Conservation (phyloP, 441 rosid species). For the Populus hybrid region DNA sequence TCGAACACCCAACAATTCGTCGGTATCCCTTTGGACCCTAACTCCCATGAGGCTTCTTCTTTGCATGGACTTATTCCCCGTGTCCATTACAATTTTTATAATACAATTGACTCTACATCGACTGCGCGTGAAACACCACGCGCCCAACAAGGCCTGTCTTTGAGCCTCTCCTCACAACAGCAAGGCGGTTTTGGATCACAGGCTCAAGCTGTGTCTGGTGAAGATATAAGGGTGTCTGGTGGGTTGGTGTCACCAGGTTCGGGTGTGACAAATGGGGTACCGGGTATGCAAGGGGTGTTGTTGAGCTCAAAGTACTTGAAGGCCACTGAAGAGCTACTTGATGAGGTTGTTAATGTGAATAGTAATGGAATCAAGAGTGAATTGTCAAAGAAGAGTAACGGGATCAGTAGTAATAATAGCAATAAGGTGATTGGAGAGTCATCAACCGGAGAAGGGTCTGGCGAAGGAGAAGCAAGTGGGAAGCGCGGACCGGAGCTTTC, state of each 20-base stretch:
- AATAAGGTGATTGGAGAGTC: slow-evolving; percentile 51
- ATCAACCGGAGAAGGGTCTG: slow-evolving; percentile 51
- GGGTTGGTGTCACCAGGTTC: slow-evolving; percentile 69
- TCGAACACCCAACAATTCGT: slow-evolving; percentile 64
- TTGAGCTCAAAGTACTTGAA: slow-evolving; percentile 87
- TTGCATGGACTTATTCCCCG: slow-evolving; percentile 76
- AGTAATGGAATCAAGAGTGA: slow-evolving; percentile 42
- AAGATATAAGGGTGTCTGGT: slow-evolving; percentile 51
- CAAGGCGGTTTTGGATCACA: slow-evolving; percentile 54
- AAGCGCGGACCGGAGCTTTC: slow-evolving; percentile 58
- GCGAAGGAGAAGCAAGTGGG: slow-evolving; percentile 42
- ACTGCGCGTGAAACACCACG: slow-evolving; percentile 66
- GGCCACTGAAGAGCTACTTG: slow-evolving; percentile 90
- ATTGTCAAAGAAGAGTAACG: slow-evolving; percentile 39
- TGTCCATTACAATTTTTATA: slow-evolving; percentile 70
- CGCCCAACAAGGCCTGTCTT: slow-evolving; percentile 78
- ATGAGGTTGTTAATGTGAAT: slow-evolving; percentile 87
- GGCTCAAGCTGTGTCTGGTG: slow-evolving; percentile 40
- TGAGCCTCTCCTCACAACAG: slow-evolving; percentile 85
- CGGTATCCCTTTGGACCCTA: slow-evolving; percentile 72
- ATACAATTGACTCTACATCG: slow-evolving; percentile 42
- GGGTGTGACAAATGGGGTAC: slow-evolving; percentile 64
- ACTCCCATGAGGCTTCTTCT: slow-evolving; percentile 51
- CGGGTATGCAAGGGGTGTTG: slow-evolving; percentile 63
- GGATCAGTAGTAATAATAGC: slow-evolving; percentile 25